Evolutionary conservation across 192 early-diverging fungal species (phyloP).

Genomic region (Backusella tuberculispora): DNA sequence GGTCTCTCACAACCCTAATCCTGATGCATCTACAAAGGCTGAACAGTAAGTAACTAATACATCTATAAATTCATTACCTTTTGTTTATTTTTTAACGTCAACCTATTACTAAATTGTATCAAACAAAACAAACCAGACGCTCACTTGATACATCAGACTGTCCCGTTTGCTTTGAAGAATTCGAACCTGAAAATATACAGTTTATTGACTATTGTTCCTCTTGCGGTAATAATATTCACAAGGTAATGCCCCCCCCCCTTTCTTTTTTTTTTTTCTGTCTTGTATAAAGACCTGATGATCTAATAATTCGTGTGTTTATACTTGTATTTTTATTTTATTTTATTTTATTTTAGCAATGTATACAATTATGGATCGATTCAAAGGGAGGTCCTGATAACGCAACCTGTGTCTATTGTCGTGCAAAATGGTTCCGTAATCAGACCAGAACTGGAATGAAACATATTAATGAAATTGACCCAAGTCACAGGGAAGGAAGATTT

Average conservation of each 20-base stretch:
- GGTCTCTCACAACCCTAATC: not conserved
- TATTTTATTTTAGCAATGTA: constrained; percentile 2
- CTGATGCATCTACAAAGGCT: not conserved
- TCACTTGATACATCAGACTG: constrained; percentile 37
- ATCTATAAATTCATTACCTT: not conserved
- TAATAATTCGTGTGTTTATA: not conserved
- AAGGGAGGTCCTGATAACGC: not conserved
- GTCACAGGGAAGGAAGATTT: constrained; percentile 10
- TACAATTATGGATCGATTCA: constrained; percentile 17
- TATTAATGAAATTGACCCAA: not conserved
- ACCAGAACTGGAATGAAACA: not conserved
- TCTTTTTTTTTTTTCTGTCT: not conserved
- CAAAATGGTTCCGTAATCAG: not conserved
- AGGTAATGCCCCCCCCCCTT: not conserved
- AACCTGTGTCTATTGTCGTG: constrained; percentile 37
- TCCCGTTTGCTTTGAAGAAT: constrained; percentile 37
- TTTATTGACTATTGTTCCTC: constrained; percentile 22
- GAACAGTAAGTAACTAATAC: not conserved
- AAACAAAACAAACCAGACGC: constrained; percentile 6
- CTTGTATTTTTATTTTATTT: not conserved
- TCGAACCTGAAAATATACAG: constrained; percentile 12
- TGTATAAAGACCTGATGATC: not conserved
- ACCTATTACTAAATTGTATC: not conserved
- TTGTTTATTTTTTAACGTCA: not conserved
- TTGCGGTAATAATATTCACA: constrained; percentile 36